Evolutionary conservation across 768 basidiomycete genomes (phyloP).

Genomic region (Phylloporus sp.): DNA sequence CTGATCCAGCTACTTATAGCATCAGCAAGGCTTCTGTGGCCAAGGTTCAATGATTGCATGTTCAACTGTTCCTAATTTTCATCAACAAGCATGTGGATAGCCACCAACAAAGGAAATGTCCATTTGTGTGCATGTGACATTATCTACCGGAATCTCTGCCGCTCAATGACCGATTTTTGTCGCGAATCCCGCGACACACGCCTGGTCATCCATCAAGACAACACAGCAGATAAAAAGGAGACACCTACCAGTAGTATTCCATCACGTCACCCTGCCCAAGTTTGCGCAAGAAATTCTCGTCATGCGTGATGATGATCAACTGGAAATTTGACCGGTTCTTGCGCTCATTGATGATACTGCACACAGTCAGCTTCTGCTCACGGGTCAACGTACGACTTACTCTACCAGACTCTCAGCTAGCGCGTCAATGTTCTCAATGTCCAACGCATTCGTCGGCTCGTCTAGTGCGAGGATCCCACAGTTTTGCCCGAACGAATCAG

Average conservation of each 20-base stretch:
- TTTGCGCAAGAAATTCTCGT: conserved; percentile 90
- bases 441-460: conserved; percentile 96
- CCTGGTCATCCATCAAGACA: conserved; percentile 40
- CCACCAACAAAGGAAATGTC: not conserved
- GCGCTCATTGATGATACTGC: conserved; percentile 93
- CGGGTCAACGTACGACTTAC: conserved; percentile 44
- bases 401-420: conserved; percentile 88
- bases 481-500: conserved; percentile 96
- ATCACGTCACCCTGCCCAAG: conserved; percentile 90
- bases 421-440: conserved; percentile 94
- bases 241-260: conserved; percentile 82
- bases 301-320: conserved; percentile 94
- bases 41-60: too few relatives aligned
- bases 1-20: too few relatives aligned
- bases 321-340: conserved; percentile 91
- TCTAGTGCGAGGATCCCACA: conserved; percentile 97
- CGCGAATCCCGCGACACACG: conserved; percentile 67
- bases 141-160: conserved; percentile 58
- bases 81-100: too few relatives aligned
- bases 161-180: conserved; percentile 78
- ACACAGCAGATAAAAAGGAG: not conserved
- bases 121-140: conserved; percentile 13
- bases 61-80: too few relatives aligned
- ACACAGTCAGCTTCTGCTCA: not conserved
- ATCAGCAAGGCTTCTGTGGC: too few relatives aligned